Evolutionary conservation across 164 flowering plant species (phyloP).

Genomic region (Magnolia officinalis): DNA sequence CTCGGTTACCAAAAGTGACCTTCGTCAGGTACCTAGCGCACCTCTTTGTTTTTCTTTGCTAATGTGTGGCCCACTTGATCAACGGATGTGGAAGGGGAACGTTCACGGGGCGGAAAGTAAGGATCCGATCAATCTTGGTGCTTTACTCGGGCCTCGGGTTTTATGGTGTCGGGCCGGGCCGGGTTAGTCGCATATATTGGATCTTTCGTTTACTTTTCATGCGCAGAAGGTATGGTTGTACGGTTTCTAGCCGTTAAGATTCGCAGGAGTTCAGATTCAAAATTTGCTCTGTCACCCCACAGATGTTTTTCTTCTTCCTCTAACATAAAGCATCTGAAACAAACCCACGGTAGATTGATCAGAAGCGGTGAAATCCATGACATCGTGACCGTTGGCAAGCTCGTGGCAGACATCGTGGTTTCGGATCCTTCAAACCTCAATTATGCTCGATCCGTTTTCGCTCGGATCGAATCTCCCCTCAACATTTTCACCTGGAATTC

Average conservation of each 20-base stretch:
- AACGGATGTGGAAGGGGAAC: not conserved
- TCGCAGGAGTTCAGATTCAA: slow-evolving; percentile 11
- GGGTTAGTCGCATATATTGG: too few species aligned
- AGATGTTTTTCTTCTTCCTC: slow-evolving; percentile 6
- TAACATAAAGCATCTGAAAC: slow-evolving; percentile 17
- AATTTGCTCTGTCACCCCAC: not conserved
- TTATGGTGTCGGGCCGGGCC: too few species aligned
- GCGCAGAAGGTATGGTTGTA: too few species aligned
- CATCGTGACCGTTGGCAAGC: slow-evolving; percentile 21
- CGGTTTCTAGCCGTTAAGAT: too few species aligned
- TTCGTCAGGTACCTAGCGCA: too few species aligned
- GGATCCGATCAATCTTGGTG: not conserved
- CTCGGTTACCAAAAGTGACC: too few species aligned
- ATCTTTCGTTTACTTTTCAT: too few species aligned
- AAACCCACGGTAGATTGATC: slow-evolving; percentile 23
- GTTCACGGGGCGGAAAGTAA: not conserved
- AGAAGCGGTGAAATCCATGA: slow-evolving; percentile 20
- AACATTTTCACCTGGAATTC: slow-evolving; percentile 32
- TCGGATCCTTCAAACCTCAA: slow-evolving; percentile 16
- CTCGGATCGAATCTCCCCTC: slow-evolving; percentile 11
- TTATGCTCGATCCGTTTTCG: slow-evolving; percentile 21
- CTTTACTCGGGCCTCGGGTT: not conserved
- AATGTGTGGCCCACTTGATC: too few species aligned
- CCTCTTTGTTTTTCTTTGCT: too few species aligned
- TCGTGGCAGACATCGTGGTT: slow-evolving; percentile 18